Percentiles rank a stretch among this genome's conserved stretches.
These are phyloP conservation scores for Xanthoconium purpureum DNA, from an alignment of 768 basidiomycete genomes.

Conservation along the genomic window DNA sequence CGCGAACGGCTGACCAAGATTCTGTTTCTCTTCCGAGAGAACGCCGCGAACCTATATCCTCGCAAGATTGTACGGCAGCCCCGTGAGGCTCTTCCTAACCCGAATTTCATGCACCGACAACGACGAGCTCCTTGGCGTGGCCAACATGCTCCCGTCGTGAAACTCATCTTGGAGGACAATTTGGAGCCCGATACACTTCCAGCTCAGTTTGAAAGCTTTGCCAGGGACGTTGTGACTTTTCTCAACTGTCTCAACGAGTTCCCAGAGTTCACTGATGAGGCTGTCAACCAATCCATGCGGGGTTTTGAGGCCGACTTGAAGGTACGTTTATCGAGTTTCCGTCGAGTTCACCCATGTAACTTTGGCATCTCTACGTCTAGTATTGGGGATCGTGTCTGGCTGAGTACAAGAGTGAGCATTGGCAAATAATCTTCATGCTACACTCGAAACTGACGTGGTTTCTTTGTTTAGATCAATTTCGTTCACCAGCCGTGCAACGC, in stretches of 20 bases:
- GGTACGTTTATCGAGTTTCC: slow-evolving; percentile 26
- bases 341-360: neutral
- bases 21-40: slow-evolving; percentile 50
- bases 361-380: slow-evolving; percentile 27
- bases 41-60: slow-evolving; percentile 56
- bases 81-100: slow-evolving; percentile 37
- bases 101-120: slow-evolving; percentile 33
- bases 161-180: slow-evolving; percentile 38
- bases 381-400: slow-evolving; percentile 54
- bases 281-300: slow-evolving; percentile 47
- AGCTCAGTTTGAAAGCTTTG: slow-evolving; percentile 43
- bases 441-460: slow-evolving; percentile 7
- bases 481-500: slow-evolving; percentile 49
- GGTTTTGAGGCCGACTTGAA: slow-evolving; percentile 51
- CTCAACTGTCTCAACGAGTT: slow-evolving; percentile 54
- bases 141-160: slow-evolving; percentile 35
- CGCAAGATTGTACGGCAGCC: slow-evolving; percentile 42
- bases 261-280: slow-evolving; percentile 53
- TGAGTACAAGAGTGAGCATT: slow-evolving; percentile 42
- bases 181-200: slow-evolving; percentile 50
- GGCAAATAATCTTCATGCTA: neutral
- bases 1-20: slow-evolving; percentile 51
- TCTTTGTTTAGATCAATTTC: slow-evolving; percentile 43
- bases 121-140: slow-evolving; percentile 33
- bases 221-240: slow-evolving; percentile 50